Evolutionary conservation across 768 basidiomycete genomes (phyloP).

Genomic region (Mycena chlorophos): DNA sequence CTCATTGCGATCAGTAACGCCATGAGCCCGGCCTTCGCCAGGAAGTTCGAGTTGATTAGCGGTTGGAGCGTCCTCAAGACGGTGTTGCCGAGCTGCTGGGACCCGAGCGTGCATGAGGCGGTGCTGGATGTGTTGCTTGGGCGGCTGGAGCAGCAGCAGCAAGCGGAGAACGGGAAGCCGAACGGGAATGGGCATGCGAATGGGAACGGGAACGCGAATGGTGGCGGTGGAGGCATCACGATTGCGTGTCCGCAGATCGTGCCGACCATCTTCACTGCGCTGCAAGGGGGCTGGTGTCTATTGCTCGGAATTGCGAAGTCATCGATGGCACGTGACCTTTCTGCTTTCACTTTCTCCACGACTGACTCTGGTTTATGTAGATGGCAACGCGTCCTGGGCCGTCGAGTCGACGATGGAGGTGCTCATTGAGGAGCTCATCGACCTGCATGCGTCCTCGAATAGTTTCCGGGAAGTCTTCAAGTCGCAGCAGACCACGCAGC

Average conservation of each 20-base stretch:
- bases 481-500: slow-evolving; percentile 66
- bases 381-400: slow-evolving; percentile 17
- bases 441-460: slow-evolving; percentile 60
- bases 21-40: slow-evolving; percentile 61
- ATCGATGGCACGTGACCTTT: slow-evolving; percentile 29
- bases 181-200: slow-evolving; percentile 40
- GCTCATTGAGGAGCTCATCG: slow-evolving; percentile 68
- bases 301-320: slow-evolving; percentile 37
- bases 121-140: slow-evolving; percentile 73
- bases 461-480: slow-evolving; percentile 74
- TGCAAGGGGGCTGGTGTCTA: slow-evolving; percentile 54
- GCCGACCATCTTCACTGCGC: slow-evolving; percentile 66
- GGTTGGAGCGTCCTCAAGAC: slow-evolving; percentile 79
- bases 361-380: slow-evolving; percentile 17
- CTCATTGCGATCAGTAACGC: slow-evolving; percentile 59
- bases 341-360: slow-evolving; percentile 8
- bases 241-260: slow-evolving; percentile 68
- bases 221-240: slow-evolving; percentile 31
- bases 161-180: slow-evolving; percentile 20
- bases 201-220: slow-evolving; percentile 14
- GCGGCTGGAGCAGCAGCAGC: slow-evolving; percentile 32
- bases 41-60: slow-evolving; percentile 82
- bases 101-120: slow-evolving; percentile 60
- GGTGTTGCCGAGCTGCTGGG: slow-evolving; percentile 71
- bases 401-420: slow-evolving; percentile 51